Evolutionary conservation across 257 asterid species (phyloP).

Genomic region (Solanum pimpinellifolium): DNA sequence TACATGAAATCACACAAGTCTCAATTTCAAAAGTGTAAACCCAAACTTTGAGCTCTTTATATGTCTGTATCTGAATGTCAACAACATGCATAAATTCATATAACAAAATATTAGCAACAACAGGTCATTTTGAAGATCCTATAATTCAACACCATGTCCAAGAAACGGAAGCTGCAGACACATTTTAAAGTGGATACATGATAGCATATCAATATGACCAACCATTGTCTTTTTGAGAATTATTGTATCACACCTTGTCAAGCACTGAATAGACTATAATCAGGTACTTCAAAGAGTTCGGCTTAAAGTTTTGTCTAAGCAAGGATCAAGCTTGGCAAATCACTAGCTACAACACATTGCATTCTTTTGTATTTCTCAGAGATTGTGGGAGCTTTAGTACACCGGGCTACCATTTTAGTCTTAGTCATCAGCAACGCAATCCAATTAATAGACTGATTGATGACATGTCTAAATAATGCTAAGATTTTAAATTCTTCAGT

Average conservation of each 20-base stretch:
- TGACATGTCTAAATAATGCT: not conserved
- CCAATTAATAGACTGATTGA: not conserved
- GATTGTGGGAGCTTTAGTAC: not conserved
- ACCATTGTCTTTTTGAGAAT: not conserved
- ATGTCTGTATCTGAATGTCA: not conserved
- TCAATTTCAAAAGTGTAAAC: not conserved
- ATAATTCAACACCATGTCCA: not conserved
- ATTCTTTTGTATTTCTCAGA: not conserved
- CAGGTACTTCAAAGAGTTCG: not conserved
- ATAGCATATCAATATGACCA: not conserved
- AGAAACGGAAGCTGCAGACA: not conserved
- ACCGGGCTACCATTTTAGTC: not conserved
- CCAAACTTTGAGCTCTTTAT: not conserved
- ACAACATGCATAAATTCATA: not conserved
- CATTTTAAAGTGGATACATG: not conserved
- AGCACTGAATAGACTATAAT: not conserved
- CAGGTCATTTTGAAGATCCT: not conserved
- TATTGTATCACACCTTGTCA: not conserved
- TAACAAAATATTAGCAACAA: not conserved
- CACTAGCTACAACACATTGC: not conserved
- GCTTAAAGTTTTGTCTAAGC: not conserved
- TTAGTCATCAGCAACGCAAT: not conserved
- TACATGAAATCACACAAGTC: not conserved
- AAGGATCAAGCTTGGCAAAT: not conserved
- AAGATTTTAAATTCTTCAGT: not conserved